Evolutionary conservation across 2,329 filamentous ascomycete species (phyloP).

Genomic region (Hypoxylon sp.): DNA sequence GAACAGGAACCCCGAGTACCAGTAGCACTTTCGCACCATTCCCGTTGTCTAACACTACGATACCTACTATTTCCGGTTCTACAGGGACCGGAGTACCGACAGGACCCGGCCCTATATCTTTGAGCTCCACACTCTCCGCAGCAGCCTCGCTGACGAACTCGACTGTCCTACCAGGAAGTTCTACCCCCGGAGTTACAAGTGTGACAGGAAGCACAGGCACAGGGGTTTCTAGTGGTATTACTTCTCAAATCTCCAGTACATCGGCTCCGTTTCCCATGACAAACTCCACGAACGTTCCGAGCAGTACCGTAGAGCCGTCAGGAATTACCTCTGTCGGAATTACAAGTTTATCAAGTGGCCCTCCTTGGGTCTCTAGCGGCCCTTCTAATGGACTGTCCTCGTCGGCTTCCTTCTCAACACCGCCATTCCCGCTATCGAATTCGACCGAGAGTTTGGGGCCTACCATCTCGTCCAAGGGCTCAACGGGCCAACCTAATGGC

Average conservation of each 20-base stretch:
- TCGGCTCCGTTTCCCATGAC: constrained; percentile 32
- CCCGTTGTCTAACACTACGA: constrained; percentile 25
- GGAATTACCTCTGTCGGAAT: constrained; percentile 13
- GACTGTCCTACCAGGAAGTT: constrained; percentile 2
- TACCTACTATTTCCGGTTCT: constrained; percentile 8
- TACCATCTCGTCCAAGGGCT: constrained; percentile 2
- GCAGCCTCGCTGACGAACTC: constrained; percentile 8
- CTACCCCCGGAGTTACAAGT: constrained; percentile 1
- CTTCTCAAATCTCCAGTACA: constrained; percentile 7
- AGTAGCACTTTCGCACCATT: constrained; percentile 14
- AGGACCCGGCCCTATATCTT: constrained; percentile 23
- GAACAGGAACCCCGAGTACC: constrained; percentile 1
- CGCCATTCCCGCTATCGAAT: constrained; percentile 30
- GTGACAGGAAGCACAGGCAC: constrained; percentile 7
- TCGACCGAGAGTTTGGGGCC: constrained; percentile 16
- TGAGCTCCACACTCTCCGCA: constrained; percentile 2
- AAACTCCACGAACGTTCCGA: constrained; percentile 33
- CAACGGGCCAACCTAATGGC: constrained; percentile 6
- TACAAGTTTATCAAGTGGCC: constrained; percentile 4
- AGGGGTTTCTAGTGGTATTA: constrained; percentile 5
- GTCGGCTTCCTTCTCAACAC: constrained; percentile 6
- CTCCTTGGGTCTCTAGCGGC: background rate
- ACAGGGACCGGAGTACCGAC: constrained; percentile 27
- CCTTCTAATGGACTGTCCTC: constrained; percentile 12
- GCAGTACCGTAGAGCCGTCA: constrained; percentile 11